Evolutionary conservation across 2,329 filamentous ascomycete species (phyloP).

Genomic region (Clonostachys solani): DNA sequence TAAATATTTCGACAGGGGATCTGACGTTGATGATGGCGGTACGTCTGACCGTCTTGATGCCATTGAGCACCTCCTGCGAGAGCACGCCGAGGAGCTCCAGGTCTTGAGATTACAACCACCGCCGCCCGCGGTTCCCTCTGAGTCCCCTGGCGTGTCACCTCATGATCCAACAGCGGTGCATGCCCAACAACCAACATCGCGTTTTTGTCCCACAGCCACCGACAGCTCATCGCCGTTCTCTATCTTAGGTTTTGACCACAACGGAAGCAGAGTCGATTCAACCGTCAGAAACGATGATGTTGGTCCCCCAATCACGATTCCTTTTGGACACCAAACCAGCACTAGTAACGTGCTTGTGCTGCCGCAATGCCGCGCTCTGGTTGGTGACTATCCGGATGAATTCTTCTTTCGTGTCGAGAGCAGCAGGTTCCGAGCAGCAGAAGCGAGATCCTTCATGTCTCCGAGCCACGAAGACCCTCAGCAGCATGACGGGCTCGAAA

Average conservation of each 20-base stretch:
- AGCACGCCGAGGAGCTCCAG: no score
- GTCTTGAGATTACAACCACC: no score
- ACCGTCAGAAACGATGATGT: not conserved
- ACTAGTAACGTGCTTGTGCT: conserved; percentile 7
- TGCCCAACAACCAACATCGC: no score
- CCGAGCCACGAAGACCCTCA: not conserved
- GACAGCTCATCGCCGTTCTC: not conserved
- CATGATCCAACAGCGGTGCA: no score
- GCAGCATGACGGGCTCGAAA: not conserved
- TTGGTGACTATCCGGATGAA: conserved; percentile 8
- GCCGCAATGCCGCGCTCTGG: conserved; percentile 6
- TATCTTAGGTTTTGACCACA: not conserved
- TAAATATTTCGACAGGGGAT: no score
- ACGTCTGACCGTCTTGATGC: no score
- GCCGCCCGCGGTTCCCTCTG: no score
- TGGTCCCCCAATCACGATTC: conserved; percentile 7
- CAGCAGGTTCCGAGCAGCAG: conserved; percentile 1
- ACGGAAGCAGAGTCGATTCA: not conserved
- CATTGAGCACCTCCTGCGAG: no score
- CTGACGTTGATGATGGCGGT: no score
- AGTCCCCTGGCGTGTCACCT: no score
- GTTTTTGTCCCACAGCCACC: not conserved
- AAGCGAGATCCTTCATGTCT: conserved; percentile 2
- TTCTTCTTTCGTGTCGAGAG: conserved; percentile 7
- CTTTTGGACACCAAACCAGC: conserved; percentile 9